Evolutionary conservation across 2,329 filamentous ascomycete genomes (phyloP).

Genomic region (Arthrobotrys musiformis): DNA sequence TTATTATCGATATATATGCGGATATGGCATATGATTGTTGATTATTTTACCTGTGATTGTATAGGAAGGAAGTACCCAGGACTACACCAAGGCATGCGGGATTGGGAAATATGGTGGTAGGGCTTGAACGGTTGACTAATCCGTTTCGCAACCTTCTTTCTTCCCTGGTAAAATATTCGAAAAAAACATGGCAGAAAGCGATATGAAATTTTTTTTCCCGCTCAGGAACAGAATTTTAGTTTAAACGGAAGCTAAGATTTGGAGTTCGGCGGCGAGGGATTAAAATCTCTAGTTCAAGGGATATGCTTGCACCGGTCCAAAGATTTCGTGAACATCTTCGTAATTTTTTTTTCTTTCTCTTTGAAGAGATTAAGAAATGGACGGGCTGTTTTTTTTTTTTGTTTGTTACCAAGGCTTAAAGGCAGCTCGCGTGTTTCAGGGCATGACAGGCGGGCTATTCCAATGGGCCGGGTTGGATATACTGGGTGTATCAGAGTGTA

Average conservation of each 20-base stretch:
- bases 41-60: background rate
- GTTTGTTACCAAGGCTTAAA: constrained; percentile 49
- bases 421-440: constrained; percentile 54
- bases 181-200: background rate
- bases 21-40: constrained; percentile 6
- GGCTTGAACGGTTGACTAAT: constrained; percentile 7
- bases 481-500: constrained; percentile 12
- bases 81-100: too few relatives aligned
- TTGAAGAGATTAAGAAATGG: constrained; percentile 9
- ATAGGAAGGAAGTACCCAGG: too few relatives aligned
- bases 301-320: constrained; percentile 19
- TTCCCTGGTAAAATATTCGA: background rate
- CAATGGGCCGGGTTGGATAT: constrained; percentile 27
- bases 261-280: constrained; percentile 53
- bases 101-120: too few relatives aligned
- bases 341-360: background rate
- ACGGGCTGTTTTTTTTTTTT: background rate
- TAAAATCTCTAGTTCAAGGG: constrained; percentile 45
- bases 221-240: background rate
- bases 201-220: background rate
- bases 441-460: constrained; percentile 53
- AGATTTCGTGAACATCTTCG: too few relatives aligned
- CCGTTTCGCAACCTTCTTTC: background rate
- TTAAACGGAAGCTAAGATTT: constrained; percentile 43
- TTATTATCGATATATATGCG: constrained; percentile 3